Evolutionary conservation across 306 rosid species (phyloP).

Genomic region (Luffa acutangula): DNA sequence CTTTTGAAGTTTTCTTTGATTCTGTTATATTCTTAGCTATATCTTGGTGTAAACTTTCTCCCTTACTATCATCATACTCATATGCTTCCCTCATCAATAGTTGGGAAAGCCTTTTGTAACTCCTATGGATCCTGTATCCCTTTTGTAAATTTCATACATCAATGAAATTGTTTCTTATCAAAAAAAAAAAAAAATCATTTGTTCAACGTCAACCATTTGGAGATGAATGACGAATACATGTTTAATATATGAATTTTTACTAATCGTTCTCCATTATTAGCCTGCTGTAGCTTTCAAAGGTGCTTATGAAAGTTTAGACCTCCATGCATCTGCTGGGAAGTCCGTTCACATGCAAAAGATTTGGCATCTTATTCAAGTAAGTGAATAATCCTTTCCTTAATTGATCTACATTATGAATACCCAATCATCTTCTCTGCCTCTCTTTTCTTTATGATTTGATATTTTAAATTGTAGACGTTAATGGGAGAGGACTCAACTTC

Average conservation of each 20-base stretch:
- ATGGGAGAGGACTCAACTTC: conserved; percentile 49
- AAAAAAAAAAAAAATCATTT: neutral
- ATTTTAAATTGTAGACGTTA: conserved; percentile 44
- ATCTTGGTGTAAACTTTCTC: no score
- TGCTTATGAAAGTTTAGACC: conserved; percentile 70
- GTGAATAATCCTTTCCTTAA: conserved; percentile 9
- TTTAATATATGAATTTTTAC: neutral
- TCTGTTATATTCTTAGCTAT: no score
- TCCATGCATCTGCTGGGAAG: conserved; percentile 76
- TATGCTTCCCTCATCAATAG: no score
- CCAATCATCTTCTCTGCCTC: neutral
- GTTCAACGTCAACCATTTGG: neutral
- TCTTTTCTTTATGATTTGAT: neutral
- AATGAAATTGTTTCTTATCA: no score
- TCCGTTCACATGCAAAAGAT: conserved; percentile 86
- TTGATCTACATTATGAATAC: conserved; percentile 1
- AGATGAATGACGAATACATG: neutral
- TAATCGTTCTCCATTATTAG: conserved; percentile 23
- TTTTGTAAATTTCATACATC: no score
- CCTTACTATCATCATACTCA: no score
- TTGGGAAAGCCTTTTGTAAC: no score
- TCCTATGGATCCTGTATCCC: no score
- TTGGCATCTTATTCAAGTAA: conserved; percentile 95
- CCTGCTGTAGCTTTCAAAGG: conserved; percentile 78
- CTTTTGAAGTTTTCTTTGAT: no score